These are phyloP conservation scores for Lolium rigidum DNA, from an alignment of 176 grass and related monocot species.

Conservation along the genomic window DNA sequence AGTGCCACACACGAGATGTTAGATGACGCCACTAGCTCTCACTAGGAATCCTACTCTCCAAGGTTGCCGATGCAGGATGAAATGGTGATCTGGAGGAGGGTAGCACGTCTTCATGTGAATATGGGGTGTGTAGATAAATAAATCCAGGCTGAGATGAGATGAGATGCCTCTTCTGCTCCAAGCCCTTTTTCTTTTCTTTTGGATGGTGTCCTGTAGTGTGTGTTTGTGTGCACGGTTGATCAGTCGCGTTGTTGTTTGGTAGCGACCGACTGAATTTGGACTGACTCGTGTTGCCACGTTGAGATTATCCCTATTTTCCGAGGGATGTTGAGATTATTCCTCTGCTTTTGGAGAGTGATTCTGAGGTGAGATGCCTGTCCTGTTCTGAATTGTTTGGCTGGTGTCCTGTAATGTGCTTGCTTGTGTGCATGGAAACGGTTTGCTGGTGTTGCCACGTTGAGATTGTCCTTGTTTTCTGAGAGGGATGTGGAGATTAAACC, in stretches of 20 bases:
- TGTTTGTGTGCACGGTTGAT: not conserved
- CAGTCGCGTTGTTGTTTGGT: not conserved
- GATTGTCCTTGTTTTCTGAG: not conserved
- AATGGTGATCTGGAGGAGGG: not conserved
- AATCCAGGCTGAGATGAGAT: not conserved
- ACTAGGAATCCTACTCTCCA: not conserved
- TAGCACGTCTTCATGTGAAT: not conserved
- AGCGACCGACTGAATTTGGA: not conserved
- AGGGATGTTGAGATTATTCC: too few species aligned
- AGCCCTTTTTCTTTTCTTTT: not conserved
- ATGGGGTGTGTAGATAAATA: constrained; percentile 43
- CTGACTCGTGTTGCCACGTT: too few species aligned
- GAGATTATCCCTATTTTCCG: too few species aligned
- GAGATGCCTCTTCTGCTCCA: not conserved
- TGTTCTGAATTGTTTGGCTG: too few species aligned
- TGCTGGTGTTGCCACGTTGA: not conserved
- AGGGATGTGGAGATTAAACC: not conserved
- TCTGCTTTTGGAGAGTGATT: not conserved
- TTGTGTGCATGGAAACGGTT: too few species aligned
- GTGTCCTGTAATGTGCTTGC: too few species aligned
- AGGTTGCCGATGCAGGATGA: constrained; percentile 35
- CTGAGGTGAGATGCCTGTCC: not conserved
- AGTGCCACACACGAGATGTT: constrained; percentile 2
- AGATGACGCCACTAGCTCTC: not conserved
- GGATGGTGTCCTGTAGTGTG: not conserved